Conservation (phyloP, 1,284 basidiomycete species). For the Cerrena zonata region DNA sequence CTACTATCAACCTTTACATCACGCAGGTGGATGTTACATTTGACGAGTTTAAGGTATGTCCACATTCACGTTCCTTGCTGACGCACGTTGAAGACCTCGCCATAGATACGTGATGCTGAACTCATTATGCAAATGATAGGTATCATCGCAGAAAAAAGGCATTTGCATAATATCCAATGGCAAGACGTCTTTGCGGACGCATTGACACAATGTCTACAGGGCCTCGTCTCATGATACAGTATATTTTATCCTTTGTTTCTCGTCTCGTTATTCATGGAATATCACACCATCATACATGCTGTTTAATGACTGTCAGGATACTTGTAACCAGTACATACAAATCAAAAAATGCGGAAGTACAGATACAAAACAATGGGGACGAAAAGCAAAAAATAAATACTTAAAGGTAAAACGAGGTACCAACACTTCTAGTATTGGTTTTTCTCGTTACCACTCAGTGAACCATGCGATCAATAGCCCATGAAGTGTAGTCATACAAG, state of each 20-base stretch:
- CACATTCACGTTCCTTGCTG: neutral
- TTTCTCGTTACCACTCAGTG: no score
- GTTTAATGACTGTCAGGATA: no score
- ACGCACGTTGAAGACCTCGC: neutral
- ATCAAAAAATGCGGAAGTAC: no score
- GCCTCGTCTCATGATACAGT: neutral
- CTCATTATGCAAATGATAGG: conserved; percentile 29
- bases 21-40: conserved; percentile 37
- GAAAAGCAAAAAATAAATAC: neutral
- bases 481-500: no score
- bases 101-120: conserved; percentile 36
- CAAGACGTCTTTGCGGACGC: conserved; percentile 21
- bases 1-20: conserved; percentile 31
- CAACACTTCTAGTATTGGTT: no score
- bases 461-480: no score
- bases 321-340: neutral
- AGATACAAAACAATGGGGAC: neutral
- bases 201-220: conserved; percentile 12
- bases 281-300: no score
- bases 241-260: no score
- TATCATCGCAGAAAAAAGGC: conserved; percentile 18
- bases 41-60: conserved; percentile 34
- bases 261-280: no score
- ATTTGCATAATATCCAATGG: conserved; percentile 18
- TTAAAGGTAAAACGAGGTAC: neutral